phyloP scores from a whole-genome alignment of 108 stramenopile genomes.

The Nitzschia sp. region DNA sequence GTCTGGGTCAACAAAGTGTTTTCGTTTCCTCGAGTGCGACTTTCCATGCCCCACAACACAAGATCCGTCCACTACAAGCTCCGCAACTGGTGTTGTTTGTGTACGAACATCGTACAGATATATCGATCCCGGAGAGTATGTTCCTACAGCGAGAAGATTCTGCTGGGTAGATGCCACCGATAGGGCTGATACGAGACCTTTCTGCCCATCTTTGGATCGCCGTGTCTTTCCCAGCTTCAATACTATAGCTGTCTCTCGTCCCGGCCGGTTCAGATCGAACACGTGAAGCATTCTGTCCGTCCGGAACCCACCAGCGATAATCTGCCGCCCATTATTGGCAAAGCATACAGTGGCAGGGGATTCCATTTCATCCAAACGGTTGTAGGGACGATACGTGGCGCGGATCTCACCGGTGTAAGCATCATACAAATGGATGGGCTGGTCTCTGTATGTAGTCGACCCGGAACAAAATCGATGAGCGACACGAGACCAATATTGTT shows the following conservation, averaged over 20 bases:
- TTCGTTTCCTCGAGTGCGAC: slow-evolving; percentile 37
- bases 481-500: too few species aligned
- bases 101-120: slow-evolving; percentile 80
- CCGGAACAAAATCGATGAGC: too few species aligned
- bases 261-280: slow-evolving; percentile 74
- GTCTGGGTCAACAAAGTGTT: slow-evolving; percentile 38
- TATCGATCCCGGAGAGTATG: slow-evolving; percentile 85
- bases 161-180: slow-evolving; percentile 24
- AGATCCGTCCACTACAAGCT: slow-evolving; percentile 26
- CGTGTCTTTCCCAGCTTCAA: slow-evolving; percentile 73
- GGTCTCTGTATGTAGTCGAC: slow-evolving; percentile 46
- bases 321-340: slow-evolving; percentile 53
- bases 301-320: slow-evolving; percentile 70
- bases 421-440: slow-evolving; percentile 81
- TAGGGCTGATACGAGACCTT: slow-evolving; percentile 73
- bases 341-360: slow-evolving; percentile 70
- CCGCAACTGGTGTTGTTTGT: slow-evolving; percentile 20
- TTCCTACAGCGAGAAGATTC: slow-evolving; percentile 72
- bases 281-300: slow-evolving; percentile 72
- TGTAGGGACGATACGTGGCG: slow-evolving; percentile 79
- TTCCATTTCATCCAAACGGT: slow-evolving; percentile 78
- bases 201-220: slow-evolving; percentile 80
- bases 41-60: slow-evolving; percentile 76
- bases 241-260: slow-evolving; percentile 45
- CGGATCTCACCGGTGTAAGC: slow-evolving; percentile 77